A percentile compares a stretch with the other conserved stretches of the same genome.
These are phyloP conservation scores for Tillandsia fasciculata DNA, from an alignment of 176 grass and related monocot genomes.

Conservation along the genomic window DNA sequence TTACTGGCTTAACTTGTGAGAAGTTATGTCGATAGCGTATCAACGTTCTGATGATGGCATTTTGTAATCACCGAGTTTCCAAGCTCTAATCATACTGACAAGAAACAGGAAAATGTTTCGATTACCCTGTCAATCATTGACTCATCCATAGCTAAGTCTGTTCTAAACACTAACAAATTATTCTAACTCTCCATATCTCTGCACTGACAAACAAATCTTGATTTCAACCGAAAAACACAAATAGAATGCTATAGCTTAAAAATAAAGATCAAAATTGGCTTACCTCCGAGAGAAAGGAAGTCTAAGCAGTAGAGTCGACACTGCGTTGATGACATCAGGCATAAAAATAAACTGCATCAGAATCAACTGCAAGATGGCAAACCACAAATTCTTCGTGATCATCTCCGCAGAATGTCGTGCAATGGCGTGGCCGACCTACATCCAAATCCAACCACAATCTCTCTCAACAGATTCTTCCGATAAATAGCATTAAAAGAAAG, in stretches of 20 bases:
- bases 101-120: too few relatives aligned
- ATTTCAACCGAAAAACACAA: neutral
- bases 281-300: conserved; percentile 91
- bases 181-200: too few relatives aligned
- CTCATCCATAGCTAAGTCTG: too few relatives aligned
- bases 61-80: too few relatives aligned
- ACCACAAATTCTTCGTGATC: conserved; percentile 65
- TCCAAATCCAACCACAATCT: neutral
- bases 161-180: too few relatives aligned
- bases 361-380: conserved; percentile 53
- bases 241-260: neutral
- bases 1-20: too few relatives aligned
- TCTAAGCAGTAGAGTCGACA: conserved; percentile 70
- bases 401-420: conserved; percentile 67
- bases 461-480: neutral
- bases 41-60: too few relatives aligned
- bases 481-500: neutral
- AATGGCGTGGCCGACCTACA: conserved; percentile 75
- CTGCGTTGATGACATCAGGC: conserved; percentile 65
- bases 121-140: too few relatives aligned
- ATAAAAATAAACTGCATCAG: conserved; percentile 76
- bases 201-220: too few relatives aligned
- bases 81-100: too few relatives aligned
- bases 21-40: too few relatives aligned
- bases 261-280: neutral